Base-by-base conservation (phyloP, 2,329 filamentous ascomycete species). In the Beauveria bassiana region DNA sequence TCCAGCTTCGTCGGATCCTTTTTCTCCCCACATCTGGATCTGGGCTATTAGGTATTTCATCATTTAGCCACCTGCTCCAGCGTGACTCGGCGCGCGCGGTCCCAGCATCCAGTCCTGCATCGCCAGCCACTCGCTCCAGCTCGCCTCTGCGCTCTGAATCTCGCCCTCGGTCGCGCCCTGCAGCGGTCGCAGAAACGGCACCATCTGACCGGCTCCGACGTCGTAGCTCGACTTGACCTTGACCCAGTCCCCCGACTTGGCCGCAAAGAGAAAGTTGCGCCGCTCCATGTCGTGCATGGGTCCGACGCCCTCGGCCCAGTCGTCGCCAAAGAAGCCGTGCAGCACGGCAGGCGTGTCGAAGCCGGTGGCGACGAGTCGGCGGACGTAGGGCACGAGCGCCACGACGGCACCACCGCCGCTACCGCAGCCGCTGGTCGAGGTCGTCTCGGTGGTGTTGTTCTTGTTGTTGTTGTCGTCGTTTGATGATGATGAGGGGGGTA, bases 31-130 rank as follows among this genome's bases (percentile, higher is more conserved):
- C 31, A 14, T 34, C 3, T 34, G 3, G 3, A 10, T 34, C 20
- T 22, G 20, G 20, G 20, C 20, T 22, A 22, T 22, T 22, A 22
- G 20, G 20, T 22, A 22, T 22, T 22, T 22, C 20, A 22, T 22
- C 20, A 34, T 5, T 5, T 5, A 34, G 10, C 10, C 31, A 34
- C 31, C 31, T 10, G 31, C 31, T 14, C 3, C 31, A 12, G 31
- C 10, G 31, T 34, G 31, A 34, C 31, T 34, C 43, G 88, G 89
- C 38, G 88, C 87, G 64, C 90, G 79, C 1, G 90, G 89, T 2
- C 93, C 93, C n/a, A 97, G 79, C 92, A 96, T 96, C 93, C 93
- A 98, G 73, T 97, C 93, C 74, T 96, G 91, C 91, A 97, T 96
- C 14, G 91, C 91, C 38, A 97, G 78, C 93, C 93, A 98, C 69